These are phyloP conservation scores for Auricularia cornea DNA, from an alignment of 768 basidiomycete species.

Conservation along the genomic window DNA sequence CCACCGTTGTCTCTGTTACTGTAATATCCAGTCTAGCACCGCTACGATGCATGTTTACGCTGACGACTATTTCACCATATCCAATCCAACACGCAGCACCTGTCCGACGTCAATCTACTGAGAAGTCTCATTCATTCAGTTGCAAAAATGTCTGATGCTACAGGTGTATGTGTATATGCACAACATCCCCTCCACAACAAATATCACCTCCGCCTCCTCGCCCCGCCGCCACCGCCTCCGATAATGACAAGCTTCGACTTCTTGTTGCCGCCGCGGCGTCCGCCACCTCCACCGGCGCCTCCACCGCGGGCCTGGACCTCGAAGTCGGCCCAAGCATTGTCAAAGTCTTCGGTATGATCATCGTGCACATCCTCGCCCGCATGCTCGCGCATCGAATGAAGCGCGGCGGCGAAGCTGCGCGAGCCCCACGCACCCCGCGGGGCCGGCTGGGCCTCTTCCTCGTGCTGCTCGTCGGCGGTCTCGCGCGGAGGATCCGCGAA, in stretches of 20 bases:
- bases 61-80: too few species aligned
- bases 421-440: conserved; percentile 4
- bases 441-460: conserved; percentile 14
- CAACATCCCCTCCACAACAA: too few species aligned
- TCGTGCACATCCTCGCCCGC: background rate
- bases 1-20: too few species aligned
- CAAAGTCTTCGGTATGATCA: background rate
- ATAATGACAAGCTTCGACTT: background rate
- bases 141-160: too few species aligned
- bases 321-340: background rate
- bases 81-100: too few species aligned
- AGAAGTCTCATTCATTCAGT: too few species aligned
- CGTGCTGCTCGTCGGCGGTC: background rate
- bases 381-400: background rate
- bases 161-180: too few species aligned
- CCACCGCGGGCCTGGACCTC: background rate
- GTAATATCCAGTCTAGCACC: too few species aligned
- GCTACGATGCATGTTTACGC: too few species aligned
- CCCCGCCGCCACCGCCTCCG: background rate
- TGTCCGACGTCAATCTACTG: too few species aligned
- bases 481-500: background rate
- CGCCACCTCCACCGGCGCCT: background rate
- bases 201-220: background rate
- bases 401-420: conserved; percentile 1
- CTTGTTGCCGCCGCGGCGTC: background rate